A percentile compares a stretch with the other conserved stretches of the same genome.
These are phyloP conservation scores for Aspergillus indologenus DNA, from an alignment of 495 filamentous ascomycete species.

Conservation along the genomic window DNA sequence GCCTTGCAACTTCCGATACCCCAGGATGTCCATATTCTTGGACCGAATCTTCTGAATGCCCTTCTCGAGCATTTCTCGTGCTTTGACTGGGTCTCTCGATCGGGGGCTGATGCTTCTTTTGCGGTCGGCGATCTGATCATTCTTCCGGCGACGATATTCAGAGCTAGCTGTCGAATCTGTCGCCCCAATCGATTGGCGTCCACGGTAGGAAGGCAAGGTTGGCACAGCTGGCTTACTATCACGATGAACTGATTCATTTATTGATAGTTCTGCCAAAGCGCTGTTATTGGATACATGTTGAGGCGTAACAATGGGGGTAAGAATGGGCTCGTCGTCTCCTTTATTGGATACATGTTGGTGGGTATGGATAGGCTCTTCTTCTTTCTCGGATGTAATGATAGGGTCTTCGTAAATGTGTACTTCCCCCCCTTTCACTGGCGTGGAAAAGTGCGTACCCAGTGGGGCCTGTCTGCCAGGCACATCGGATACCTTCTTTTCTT, in stretches of 20 bases:
- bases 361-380: too few species aligned
- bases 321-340: background rate
- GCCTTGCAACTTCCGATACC: constrained; percentile 82
- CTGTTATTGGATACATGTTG: constrained; percentile 25
- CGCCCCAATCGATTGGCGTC: background rate
- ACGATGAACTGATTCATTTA: constrained; percentile 29
- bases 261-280: constrained; percentile 27
- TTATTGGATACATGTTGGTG: background rate
- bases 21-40: constrained; percentile 74
- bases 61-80: constrained; percentile 63
- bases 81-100: constrained; percentile 46
- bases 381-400: constrained; percentile 3
- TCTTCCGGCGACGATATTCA: constrained; percentile 11
- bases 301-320: constrained; percentile 10
- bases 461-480: too few species aligned
- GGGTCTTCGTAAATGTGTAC: constrained; percentile 47
- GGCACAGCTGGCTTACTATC: constrained; percentile 13
- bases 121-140: background rate
- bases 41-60: constrained; percentile 71
- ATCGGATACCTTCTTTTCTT: too few species aligned
- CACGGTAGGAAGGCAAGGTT: constrained; percentile 7
- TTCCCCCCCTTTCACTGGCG: too few species aligned
- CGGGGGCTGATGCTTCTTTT: constrained; percentile 37
- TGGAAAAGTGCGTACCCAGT: too few species aligned
- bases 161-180: background rate